phyloP scores from a whole-genome alignment of 1,284 basidiomycete species.

The Phenoliferia sp. region DNA sequence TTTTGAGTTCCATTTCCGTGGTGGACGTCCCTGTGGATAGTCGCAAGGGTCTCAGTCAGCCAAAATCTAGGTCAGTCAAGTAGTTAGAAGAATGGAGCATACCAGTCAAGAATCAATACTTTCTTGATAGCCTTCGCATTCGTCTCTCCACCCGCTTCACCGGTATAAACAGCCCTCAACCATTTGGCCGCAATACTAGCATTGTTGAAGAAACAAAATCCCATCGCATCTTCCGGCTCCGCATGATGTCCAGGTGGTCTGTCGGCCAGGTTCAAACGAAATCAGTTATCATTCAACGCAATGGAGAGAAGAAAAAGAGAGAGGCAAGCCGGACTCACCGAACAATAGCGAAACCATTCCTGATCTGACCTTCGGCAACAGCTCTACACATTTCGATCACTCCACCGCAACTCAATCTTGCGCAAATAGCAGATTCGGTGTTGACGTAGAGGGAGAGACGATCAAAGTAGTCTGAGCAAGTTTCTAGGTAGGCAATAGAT shows the following conservation, averaged over 20 bases:
- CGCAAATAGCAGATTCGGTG: conserved; percentile 74
- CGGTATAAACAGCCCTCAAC: conserved; percentile 54
- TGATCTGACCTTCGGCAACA: conserved; percentile 73
- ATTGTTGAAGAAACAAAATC: conserved; percentile 99
- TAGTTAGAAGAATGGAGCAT: conserved; percentile 37
- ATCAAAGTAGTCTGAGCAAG: conserved; percentile 63
- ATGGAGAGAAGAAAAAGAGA: background rate
- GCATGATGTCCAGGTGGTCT: conserved; percentile 94
- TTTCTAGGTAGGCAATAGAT: conserved; percentile 32
- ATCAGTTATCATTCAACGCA: background rate
- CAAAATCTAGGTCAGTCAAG: conserved; percentile 4
- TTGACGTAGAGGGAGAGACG: conserved; percentile 88
- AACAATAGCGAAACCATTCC: conserved; percentile 90
- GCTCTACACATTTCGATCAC: conserved; percentile 86
- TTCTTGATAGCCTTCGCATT: conserved; percentile 52
- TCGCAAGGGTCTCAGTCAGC: conserved; percentile 1
- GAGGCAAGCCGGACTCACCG: conserved; percentile 47
- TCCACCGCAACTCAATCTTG: conserved; percentile 85
- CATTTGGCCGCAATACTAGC: conserved; percentile 75
- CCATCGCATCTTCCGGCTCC: conserved; percentile 95
- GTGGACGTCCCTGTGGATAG: conserved; percentile 78
- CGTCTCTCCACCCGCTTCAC: conserved; percentile 55
- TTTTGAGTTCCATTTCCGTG: conserved; percentile 97
- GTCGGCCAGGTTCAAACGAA: too few species aligned
- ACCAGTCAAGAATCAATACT: conserved; percentile 95